Evolutionary conservation across 2,329 filamentous ascomycete genomes (phyloP).

Genomic region (Exophiala alcalophila): DNA sequence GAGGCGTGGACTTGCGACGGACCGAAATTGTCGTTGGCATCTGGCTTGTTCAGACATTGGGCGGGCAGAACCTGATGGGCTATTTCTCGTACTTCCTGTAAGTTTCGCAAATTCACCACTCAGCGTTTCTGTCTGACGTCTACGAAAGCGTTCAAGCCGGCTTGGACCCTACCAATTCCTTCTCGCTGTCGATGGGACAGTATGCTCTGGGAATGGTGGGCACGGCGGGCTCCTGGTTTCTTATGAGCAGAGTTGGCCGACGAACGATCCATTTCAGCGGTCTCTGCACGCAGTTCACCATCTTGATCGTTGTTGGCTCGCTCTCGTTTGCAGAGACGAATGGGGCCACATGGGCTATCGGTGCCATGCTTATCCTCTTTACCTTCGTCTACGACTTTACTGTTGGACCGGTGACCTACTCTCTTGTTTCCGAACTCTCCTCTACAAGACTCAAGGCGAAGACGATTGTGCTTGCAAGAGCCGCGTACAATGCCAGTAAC

Average conservation of each 20-base stretch:
- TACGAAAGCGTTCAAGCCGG: too few species aligned
- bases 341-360: conserved; percentile 37
- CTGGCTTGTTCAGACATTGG: conserved; percentile 37
- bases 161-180: conserved; percentile 33
- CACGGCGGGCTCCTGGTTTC: conserved; percentile 50
- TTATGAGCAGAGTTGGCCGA: conserved; percentile 38
- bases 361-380: conserved; percentile 52
- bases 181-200: conserved; percentile 52
- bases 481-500: conserved; percentile 44
- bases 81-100: conserved; percentile 53
- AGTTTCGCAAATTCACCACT: too few species aligned
- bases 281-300: conserved; percentile 29
- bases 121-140: too few species aligned
- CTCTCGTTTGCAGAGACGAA: conserved; percentile 30
- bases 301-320: conserved; percentile 33
- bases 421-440: conserved; percentile 52
- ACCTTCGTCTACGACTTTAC: conserved; percentile 55
- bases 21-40: conserved; percentile 41
- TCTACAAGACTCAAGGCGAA: conserved; percentile 54
- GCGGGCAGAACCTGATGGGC: conserved; percentile 33
- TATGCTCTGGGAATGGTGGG: conserved; percentile 58
- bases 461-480: conserved; percentile 53
- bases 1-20: conserved; percentile 35
- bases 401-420: conserved; percentile 55
- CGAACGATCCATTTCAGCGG: conserved; percentile 39